Evolutionary conservation across 2,329 filamentous ascomycete genomes (phyloP), one percentile per base, ranked within the genome.

Genomic region (Verticillium isaacii): DNA sequence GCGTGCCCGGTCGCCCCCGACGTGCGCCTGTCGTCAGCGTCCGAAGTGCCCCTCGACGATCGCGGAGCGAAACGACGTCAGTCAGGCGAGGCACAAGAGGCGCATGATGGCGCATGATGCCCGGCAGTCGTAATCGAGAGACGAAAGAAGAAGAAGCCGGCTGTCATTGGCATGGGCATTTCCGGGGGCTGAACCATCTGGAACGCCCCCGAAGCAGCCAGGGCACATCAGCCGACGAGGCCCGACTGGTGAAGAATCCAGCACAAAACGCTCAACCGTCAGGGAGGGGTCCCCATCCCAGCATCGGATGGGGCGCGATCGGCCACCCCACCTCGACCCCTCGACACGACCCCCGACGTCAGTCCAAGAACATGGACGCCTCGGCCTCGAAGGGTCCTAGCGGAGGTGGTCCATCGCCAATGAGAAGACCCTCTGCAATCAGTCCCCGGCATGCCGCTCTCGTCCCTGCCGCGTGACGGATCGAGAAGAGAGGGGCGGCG

Each of bases 221-320:
- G 34, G 34, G 34, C 34, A 8, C n/a, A 52, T 52, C n/a, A 52
- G 45, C n/a, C 39, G 57, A 45, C 32, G 25, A 7, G 15, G 25
- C 25, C 29, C 37, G 36, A 58, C 23, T 58, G 57, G 57, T 58
- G 57, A 58, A 58, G 57, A 58, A 50, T 58, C 37, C 41, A 39
- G 57, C 57, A 58, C 57, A 58, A 58, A 58, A 58, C 39, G 57
- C 57, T 58, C 57, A 58, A 23, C 5, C 29, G 29, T 29, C 29
- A n/a, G 5, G 39, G 34, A 29, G 19, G 34, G n/a, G 19, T 41
- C 19, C 34, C 5, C 29, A 39, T 12, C 17, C 9, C 14, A 25
- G 25, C 25, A 32, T 19, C 25, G 39, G 57, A 29, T 23, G 37
- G 15, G 29, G 17, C n/a, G 19, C n/a, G n/a, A 36, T 29, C 29